A percentile compares a stretch with the other conserved stretches of the same genome.
Evolutionary conservation across 495 filamentous ascomycete genomes (phyloP).

Genomic region (Cudoniella acicularis): DNA sequence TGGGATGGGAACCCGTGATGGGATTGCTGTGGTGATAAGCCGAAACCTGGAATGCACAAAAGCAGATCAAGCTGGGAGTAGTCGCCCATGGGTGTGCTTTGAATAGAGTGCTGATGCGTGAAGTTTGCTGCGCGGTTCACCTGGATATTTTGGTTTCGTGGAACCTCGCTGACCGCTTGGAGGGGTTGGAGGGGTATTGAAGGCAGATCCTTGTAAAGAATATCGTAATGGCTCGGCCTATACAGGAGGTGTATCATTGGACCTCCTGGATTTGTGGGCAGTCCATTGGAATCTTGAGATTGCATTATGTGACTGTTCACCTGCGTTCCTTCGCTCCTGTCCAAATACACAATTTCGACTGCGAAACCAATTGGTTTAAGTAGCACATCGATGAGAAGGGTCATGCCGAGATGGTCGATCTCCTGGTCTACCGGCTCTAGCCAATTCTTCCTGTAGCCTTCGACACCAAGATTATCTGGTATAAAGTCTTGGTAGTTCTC

Average conservation of each 20-base stretch:
- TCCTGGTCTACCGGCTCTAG: slow-evolving; percentile 76
- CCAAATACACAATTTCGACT: slow-evolving; percentile 86
- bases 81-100: slow-evolving; percentile 33
- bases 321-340: slow-evolving; percentile 74
- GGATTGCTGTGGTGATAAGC: slow-evolving; percentile 25
- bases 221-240: slow-evolving; percentile 85
- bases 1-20: slow-evolving; percentile 20
- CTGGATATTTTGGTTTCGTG: slow-evolving; percentile 49
- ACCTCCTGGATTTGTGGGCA: slow-evolving; percentile 36
- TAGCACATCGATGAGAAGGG: slow-evolving; percentile 71
- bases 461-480: slow-evolving; percentile 48
- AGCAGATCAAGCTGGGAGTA: slow-evolving; percentile 38
- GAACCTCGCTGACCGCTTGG: slow-evolving; percentile 38
- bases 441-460: slow-evolving; percentile 62
- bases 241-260: slow-evolving; percentile 51
- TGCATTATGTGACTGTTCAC: slow-evolving; percentile 76
- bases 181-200: slow-evolving; percentile 42
- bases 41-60: slow-evolving; percentile 40
- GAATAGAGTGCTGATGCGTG: slow-evolving; percentile 31
- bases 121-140: slow-evolving; percentile 45
- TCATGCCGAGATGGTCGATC: slow-evolving; percentile 84
- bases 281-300: slow-evolving; percentile 48
- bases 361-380: slow-evolving; percentile 75
- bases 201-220: slow-evolving; percentile 73
- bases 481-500: slow-evolving; percentile 70